A percentile compares a stretch with the other conserved stretches of the same genome.
Conservation (phyloP, 2,329 filamentous ascomycete species). For the Beauveria brongniartii region DNA sequence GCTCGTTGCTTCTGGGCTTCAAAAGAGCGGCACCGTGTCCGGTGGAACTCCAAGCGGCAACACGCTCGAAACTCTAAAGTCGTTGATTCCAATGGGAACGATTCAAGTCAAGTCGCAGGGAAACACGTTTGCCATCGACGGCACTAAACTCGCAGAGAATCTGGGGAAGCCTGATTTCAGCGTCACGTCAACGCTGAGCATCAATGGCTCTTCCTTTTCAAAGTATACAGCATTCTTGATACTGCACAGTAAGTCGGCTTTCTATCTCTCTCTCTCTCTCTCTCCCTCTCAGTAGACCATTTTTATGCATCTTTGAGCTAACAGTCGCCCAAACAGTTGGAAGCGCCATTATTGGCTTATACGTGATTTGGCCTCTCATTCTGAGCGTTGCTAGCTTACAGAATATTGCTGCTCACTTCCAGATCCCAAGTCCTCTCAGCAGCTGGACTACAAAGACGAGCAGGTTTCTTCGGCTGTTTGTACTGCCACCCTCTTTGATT, state of each 20-base stretch:
- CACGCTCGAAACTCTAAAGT: slow-evolving; percentile 13
- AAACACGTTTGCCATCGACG: slow-evolving; percentile 22
- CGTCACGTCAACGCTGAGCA: slow-evolving; percentile 7
- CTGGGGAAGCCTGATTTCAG: slow-evolving; percentile 11
- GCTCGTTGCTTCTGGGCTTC: slow-evolving; percentile 20
- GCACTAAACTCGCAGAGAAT: slow-evolving; percentile 15
- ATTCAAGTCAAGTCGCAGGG: slow-evolving; percentile 20
- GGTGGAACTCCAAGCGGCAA: slow-evolving; percentile 9
- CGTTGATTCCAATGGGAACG: slow-evolving; percentile 19
- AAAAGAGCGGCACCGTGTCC: slow-evolving; percentile 17
- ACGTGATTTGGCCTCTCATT: slow-evolving; percentile 20
- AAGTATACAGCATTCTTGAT: neutral
- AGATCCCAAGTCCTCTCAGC: slow-evolving; percentile 16
- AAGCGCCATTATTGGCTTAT: slow-evolving; percentile 18
- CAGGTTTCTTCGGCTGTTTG: slow-evolving; percentile 20
- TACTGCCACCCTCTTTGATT: slow-evolving; percentile 19
- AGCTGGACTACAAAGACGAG: slow-evolving; percentile 17
- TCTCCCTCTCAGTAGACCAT: too few relatives aligned
- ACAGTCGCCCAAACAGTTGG: slow-evolving; percentile 3
- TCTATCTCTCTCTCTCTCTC: neutral
- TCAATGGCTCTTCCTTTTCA: neutral
- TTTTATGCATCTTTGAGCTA: neutral
- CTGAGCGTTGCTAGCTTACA: slow-evolving; percentile 21
- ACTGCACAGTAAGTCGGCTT: neutral
- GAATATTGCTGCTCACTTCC: slow-evolving; percentile 19